These are phyloP conservation scores for Aspergillus sp. DNA, from an alignment of 2,329 filamentous ascomycete genomes.

Conservation along the genomic window DNA sequence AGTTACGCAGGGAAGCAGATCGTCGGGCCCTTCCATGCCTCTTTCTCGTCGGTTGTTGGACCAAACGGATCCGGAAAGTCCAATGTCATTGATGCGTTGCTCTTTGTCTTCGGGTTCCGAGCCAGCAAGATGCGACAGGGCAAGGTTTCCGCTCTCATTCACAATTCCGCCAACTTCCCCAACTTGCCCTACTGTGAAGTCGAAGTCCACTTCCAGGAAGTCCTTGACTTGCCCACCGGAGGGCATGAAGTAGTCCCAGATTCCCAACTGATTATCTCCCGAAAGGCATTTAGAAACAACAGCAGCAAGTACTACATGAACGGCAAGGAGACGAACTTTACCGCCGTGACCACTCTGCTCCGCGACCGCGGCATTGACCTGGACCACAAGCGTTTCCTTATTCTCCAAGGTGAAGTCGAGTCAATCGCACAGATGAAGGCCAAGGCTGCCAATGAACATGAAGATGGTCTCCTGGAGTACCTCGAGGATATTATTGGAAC, in stretches of 20 bases:
- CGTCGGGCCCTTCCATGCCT: conserved; percentile 94
- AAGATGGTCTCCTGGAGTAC: conserved; percentile 94
- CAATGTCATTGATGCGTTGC: conserved; percentile 95
- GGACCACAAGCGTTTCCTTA: conserved; percentile 97
- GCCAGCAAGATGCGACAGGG: conserved; percentile 99
- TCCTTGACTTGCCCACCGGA: conserved; percentile 81
- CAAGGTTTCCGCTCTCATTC: conserved; percentile 95
- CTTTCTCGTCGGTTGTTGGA: conserved; percentile 96
- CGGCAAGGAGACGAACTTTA: conserved; percentile 85
- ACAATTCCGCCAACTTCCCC: conserved; percentile 87
- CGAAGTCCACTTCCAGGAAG: conserved; percentile 93
- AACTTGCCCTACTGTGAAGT: conserved; percentile 91
- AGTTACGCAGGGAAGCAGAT: conserved; percentile 95
- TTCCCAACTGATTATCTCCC: conserved; percentile 83
- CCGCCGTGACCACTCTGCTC: conserved; percentile 81
- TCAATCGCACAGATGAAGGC: conserved; percentile 99
- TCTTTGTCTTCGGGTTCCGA: conserved; percentile 99
- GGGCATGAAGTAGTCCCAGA: conserved; percentile 76
- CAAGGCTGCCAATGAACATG: conserved; percentile 91
- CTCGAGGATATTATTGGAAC: conserved; percentile 98
- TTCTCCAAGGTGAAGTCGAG: conserved; percentile 95
- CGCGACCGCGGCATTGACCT: conserved; percentile 88
- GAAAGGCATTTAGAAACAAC: conserved; percentile 96
- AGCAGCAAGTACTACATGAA: conserved; percentile 99
- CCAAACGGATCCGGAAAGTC: conserved; percentile 98